Evolutionary conservation across 345 rosid genomes (phyloP).

Genomic region (Euclidium syriacum): DNA sequence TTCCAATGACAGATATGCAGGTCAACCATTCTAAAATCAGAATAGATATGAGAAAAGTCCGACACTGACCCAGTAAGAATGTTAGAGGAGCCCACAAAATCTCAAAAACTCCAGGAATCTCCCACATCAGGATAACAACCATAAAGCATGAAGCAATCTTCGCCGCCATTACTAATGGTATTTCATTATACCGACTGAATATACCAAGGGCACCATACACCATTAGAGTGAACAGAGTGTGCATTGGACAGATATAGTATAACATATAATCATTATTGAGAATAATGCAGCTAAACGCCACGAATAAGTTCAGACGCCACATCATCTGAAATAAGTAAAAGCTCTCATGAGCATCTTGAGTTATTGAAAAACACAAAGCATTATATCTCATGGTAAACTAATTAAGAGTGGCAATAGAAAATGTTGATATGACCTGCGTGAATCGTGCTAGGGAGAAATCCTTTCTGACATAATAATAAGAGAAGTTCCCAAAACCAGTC

Average conservation of each 20-base stretch:
- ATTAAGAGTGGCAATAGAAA: not conserved
- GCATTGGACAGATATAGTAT: constrained; percentile 99
- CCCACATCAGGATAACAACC: constrained; percentile 89
- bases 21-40: not conserved
- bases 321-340: constrained; percentile 74
- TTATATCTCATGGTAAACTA: constrained; percentile 8
- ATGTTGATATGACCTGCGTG: constrained; percentile 61
- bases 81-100: constrained; percentile 79
- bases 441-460: constrained; percentile 94
- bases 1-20: not conserved
- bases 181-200: constrained; percentile 77
- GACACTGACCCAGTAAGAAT: constrained; percentile 64
- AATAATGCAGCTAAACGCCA: constrained; percentile 80
- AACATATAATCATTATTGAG: constrained; percentile 94
- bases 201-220: constrained; percentile 96
- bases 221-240: constrained; percentile 94
- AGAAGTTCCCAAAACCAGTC: constrained; percentile 99
- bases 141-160: constrained; percentile 85
- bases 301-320: constrained; percentile 98
- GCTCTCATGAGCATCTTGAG: constrained; percentile 9
- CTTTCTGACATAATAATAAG: constrained; percentile 89
- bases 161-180: constrained; percentile 73
- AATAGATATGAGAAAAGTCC: not conserved
- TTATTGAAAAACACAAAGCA: not conserved
- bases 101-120: constrained; percentile 86